Base-by-base conservation (phyloP, 1,139 yeast genomes). In the Saccharomyces hybrid region DNA sequence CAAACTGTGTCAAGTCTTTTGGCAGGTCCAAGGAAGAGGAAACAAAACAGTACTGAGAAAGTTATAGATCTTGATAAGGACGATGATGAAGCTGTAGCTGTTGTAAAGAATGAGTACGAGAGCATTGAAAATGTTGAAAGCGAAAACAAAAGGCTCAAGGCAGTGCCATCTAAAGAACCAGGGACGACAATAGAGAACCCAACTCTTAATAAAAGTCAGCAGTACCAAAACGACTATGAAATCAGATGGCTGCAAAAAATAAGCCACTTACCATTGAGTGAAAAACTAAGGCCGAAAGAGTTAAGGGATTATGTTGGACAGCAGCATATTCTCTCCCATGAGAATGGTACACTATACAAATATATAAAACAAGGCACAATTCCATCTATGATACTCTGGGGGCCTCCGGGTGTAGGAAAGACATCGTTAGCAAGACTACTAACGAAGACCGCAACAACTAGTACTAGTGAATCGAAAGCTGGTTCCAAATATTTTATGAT, bases 371-470 rank as follows among this genome's bases (percentile, higher is more conserved):
- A 67, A 26, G 86, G 82, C 47, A 73, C 72, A 59, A 80, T 83
- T 1, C 98, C 98, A 0, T 90, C 97, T 0, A 80, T 93, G 75
- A 82, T 93, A 5, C 73, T 93, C 13, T 93, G 98, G 98, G 99
- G 99, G 0, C 88, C 88, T 1, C 96, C 97, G 0, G 98, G 98
- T 0, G 93, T 86, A 1, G 99, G 99, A 0, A 93, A 93, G 67
- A 93, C 99, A 0, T 84, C 98, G 0, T 67, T 82, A 49, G 85
- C 86, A 0, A 63, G 83, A 42, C 65, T 78, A 34, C 60, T 75
- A 13, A 61, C 74, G 2, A 63, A 64, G 47, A 58, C 63, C 83
- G 70, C 73, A 2, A 55, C 62, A 5, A n/a, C 38, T 6, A 27
- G 27, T 9, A 47, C 48, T 1, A 71, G 74, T 34, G 44, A 38